Evolutionary conservation across 257 asterid genomes (phyloP).

Genomic region (Solanum pinnatisectum): DNA sequence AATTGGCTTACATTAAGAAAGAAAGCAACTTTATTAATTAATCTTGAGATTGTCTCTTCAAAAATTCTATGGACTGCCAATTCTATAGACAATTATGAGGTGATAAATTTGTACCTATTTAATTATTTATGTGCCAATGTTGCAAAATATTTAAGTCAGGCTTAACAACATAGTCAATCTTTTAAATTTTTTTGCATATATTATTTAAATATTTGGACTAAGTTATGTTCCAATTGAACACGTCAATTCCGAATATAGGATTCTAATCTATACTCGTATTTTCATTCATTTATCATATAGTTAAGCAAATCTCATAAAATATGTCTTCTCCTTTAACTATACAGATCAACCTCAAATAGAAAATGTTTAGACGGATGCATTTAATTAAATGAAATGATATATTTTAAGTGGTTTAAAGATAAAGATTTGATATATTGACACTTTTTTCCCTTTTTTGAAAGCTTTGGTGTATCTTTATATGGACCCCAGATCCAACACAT

Average conservation of each 20-base stretch:
- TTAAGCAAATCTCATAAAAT: background rate
- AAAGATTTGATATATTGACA: background rate
- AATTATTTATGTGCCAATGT: background rate
- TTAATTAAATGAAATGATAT: background rate
- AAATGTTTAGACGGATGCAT: accelerated
- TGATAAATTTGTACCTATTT: background rate
- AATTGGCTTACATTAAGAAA: background rate
- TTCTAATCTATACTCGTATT: background rate
- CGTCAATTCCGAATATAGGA: accelerated
- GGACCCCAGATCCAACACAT: background rate
- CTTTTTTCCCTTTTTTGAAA: background rate
- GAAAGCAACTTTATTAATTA: background rate
- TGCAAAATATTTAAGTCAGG: background rate
- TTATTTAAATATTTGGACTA: background rate
- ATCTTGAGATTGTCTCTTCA: background rate
- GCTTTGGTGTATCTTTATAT: background rate
- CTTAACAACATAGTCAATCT: background rate
- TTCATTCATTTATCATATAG: background rate
- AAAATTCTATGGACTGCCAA: background rate
- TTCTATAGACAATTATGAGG: background rate
- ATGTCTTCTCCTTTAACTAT: background rate
- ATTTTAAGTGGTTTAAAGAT: background rate
- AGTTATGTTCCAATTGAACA: background rate
- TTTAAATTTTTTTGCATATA: background rate
- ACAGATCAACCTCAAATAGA: background rate